A percentile compares a stretch with the other conserved stretches of the same genome.
These are phyloP conservation scores for Heliamphora exappendiculata DNA, from an alignment of 148 eudicot genomes.

Conservation along the genomic window DNA sequence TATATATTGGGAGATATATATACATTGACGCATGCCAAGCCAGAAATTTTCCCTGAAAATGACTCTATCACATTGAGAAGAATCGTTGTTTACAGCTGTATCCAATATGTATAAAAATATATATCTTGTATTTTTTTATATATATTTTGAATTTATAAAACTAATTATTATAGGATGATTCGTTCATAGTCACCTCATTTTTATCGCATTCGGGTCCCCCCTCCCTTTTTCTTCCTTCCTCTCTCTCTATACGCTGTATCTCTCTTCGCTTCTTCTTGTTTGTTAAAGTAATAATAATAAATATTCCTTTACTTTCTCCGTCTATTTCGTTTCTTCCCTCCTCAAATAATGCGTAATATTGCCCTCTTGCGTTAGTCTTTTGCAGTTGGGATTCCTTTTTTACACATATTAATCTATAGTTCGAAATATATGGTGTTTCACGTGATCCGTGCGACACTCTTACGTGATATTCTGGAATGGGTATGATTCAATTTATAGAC, in stretches of 20 bases:
- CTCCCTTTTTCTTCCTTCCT: background rate
- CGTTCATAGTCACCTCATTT: constrained; percentile 13
- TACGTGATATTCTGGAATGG: constrained; percentile 26
- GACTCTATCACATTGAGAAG: constrained; percentile 5
- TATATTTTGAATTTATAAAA: background rate
- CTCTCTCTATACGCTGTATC: background rate
- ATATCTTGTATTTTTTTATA: background rate
- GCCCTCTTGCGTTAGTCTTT: too few species aligned
- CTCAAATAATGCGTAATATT: background rate
- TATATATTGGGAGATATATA: too few species aligned
- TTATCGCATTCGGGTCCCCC: background rate
- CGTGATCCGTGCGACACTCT: constrained; percentile 24
- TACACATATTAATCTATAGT: too few species aligned
- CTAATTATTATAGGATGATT: background rate
- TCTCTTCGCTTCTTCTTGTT: background rate
- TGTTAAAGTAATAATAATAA: background rate
- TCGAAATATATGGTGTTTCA: constrained; percentile 10
- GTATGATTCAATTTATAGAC: constrained; percentile 17
- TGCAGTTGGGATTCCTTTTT: too few species aligned
- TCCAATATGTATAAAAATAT: constrained; percentile 9
- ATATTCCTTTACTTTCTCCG: constrained; percentile 27
- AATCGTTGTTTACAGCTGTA: constrained; percentile 46
- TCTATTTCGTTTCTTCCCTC: constrained; percentile 15
- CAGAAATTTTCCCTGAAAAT: too few species aligned
- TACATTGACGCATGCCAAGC: too few species aligned